Conservation (phyloP, 1,139 yeast species). For the Geotrichum restrictum region DNA sequence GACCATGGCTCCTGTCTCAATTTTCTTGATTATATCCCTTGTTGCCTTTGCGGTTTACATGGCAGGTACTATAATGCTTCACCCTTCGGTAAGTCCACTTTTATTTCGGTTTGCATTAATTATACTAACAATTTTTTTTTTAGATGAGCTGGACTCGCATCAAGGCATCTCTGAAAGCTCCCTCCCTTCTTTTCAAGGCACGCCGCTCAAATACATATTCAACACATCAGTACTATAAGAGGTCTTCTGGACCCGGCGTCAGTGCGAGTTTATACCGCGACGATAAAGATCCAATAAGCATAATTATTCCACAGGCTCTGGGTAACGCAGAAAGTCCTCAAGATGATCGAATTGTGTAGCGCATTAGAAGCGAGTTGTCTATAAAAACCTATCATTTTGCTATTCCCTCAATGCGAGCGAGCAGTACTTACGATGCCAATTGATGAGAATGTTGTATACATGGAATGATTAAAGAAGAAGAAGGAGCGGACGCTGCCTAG, state of each 20-base stretch:
- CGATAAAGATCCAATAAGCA: conserved; percentile 12
- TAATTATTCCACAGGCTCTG: conserved; percentile 1
- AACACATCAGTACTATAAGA: conserved; percentile 10
- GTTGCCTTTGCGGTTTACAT: conserved; percentile 41
- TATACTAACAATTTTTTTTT: not conserved
- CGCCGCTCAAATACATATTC: conserved; percentile 4
- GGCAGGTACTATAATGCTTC: conserved; percentile 30
- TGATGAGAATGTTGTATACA: no score
- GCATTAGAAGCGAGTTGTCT: not conserved
- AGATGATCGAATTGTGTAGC: not conserved
- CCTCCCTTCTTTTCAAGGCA: conserved; percentile 1
- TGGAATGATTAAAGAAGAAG: no score
- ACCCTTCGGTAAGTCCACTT: conserved; percentile 7
- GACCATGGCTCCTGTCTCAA: conserved; percentile 32
- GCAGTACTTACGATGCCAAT: no score
- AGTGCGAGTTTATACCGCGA: conserved; percentile 5
- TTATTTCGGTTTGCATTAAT: not conserved
- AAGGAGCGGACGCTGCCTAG: no score
- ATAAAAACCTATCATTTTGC: not conserved
- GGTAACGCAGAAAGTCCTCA: not conserved
- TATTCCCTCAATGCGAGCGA: not conserved
- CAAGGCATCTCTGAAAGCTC: conserved; percentile 14
- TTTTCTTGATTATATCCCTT: conserved; percentile 32
- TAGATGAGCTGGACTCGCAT: conserved; percentile 11
- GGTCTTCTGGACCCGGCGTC: not conserved